phyloP scores from a whole-genome alignment of 306 rosid species.

The Cucurbita ficifolia region DNA sequence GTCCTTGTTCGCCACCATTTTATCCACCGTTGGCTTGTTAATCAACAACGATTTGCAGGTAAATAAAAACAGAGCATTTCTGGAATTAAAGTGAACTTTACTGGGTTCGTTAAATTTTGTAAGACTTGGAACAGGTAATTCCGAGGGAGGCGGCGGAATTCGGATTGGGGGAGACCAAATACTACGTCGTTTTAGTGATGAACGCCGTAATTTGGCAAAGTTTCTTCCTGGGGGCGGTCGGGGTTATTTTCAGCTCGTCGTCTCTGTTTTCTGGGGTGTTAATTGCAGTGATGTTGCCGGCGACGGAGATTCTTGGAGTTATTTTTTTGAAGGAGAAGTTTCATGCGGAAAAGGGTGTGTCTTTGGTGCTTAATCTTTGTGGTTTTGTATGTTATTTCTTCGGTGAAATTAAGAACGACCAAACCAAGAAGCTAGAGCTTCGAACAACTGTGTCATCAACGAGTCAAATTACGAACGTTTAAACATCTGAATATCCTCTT shows the following conservation, averaged over 20 bases:
- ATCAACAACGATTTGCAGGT: constrained; percentile 74
- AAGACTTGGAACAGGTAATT: constrained; percentile 24
- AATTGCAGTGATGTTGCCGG: constrained; percentile 42
- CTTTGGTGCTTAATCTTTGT: constrained; percentile 52
- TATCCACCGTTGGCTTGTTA: constrained; percentile 64
- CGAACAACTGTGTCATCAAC: background rate
- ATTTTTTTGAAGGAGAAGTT: constrained; percentile 47
- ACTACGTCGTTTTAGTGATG: constrained; percentile 36
- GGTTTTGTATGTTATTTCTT: constrained; percentile 57
- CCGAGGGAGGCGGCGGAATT: constrained; percentile 50
- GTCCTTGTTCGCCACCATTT: constrained; percentile 45
- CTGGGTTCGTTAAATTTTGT: no score
- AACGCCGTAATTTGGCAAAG: constrained; percentile 59
- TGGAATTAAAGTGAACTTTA: no score
- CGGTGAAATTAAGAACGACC: constrained; percentile 38
- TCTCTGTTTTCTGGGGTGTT: constrained; percentile 51
- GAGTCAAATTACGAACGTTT: background rate
- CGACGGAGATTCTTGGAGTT: constrained; percentile 47
- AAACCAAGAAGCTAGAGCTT: background rate
- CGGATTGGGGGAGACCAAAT: constrained; percentile 35
- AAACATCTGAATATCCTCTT: background rate
- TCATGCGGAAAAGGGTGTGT: constrained; percentile 40
- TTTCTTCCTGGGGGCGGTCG: constrained; percentile 69
- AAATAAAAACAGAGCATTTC: no score
- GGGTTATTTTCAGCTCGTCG: constrained; percentile 58